phyloP scores from a whole-genome alignment of 2,329 filamentous ascomycete genomes.

The Beauveria sp. region DNA sequence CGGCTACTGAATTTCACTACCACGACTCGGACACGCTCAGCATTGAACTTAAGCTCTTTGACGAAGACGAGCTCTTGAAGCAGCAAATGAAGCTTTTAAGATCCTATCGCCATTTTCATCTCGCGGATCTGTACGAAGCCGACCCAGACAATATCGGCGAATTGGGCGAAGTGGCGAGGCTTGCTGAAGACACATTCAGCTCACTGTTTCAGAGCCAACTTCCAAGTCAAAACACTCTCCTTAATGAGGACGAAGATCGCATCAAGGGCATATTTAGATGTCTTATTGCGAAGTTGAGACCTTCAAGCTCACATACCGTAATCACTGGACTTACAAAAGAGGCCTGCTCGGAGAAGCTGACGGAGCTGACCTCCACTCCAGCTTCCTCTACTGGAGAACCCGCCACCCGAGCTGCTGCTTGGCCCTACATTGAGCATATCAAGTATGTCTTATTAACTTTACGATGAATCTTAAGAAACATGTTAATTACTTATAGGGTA shows the following conservation, averaged over 20 bases:
- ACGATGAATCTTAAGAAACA: background rate
- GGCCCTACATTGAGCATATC: slow-evolving; percentile 39
- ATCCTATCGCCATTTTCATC: slow-evolving; percentile 26
- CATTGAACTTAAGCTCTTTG: slow-evolving; percentile 28
- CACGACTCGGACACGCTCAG: slow-evolving; percentile 24
- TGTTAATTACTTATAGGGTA: slow-evolving; percentile 26
- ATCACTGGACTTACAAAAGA: slow-evolving; percentile 9
- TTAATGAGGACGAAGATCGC: background rate
- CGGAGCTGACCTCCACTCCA: slow-evolving; percentile 27
- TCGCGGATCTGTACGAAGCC: background rate
- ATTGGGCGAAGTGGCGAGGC: slow-evolving; percentile 16
- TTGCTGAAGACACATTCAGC: slow-evolving; percentile 30
- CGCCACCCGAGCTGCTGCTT: slow-evolving; percentile 19
- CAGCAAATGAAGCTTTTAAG: slow-evolving; percentile 30
- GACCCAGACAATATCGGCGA: background rate
- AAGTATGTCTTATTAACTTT: slow-evolving; percentile 20
- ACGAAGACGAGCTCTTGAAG: slow-evolving; percentile 20
- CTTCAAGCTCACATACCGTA: slow-evolving; percentile 15
- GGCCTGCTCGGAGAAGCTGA: slow-evolving; percentile 28
- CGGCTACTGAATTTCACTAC: slow-evolving; percentile 38
- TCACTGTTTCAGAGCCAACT: slow-evolving; percentile 28
- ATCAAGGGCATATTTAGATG: slow-evolving; percentile 8
- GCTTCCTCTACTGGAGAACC: slow-evolving; percentile 15
- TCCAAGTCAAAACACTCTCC: slow-evolving; percentile 16
- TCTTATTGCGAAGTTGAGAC: background rate